A percentile compares a stretch with the other conserved stretches of the same genome.
These are phyloP conservation scores for Prunus kanzakura DNA, from an alignment of 306 rosid genomes.

Conservation along the genomic window DNA sequence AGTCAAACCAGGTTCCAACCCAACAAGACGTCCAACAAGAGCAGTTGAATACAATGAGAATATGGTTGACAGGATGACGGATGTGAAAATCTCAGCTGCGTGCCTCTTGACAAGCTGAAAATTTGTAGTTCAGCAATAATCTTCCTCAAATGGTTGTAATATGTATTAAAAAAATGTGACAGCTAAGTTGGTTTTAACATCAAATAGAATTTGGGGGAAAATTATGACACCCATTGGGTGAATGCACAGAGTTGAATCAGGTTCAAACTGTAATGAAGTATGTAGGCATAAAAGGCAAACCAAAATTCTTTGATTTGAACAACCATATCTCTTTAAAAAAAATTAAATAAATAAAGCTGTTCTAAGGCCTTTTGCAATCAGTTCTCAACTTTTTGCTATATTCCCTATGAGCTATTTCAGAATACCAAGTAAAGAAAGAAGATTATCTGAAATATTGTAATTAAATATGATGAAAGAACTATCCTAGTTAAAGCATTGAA, in stretches of 20 bases:
- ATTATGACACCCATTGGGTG: neutral
- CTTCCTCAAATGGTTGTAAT: neutral
- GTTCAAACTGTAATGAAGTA: neutral
- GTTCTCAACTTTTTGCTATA: neutral
- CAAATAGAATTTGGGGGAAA: neutral
- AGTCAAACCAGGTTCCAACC: slow-evolving; percentile 81
- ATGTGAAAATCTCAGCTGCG: slow-evolving; percentile 93
- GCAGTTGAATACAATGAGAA: slow-evolving; percentile 96
- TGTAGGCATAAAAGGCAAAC: neutral
- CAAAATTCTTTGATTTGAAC: neutral
- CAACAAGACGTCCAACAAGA: slow-evolving; percentile 76
- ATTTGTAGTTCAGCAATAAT: neutral
- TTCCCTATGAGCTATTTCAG: neutral
- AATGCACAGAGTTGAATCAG: neutral
- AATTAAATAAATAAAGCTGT: neutral
- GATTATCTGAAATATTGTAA: neutral
- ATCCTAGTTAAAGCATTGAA: neutral
- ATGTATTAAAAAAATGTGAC: neutral
- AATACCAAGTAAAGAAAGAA: neutral
- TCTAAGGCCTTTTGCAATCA: neutral
- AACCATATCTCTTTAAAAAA: no score
- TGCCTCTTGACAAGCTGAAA: slow-evolving; percentile 96
- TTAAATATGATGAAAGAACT: no score
- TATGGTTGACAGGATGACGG: slow-evolving; percentile 73
- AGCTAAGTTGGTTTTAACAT: neutral